Base-by-base conservation (phyloP, 2,329 filamentous ascomycete genomes). In the Neofusicoccum sp. region DNA sequence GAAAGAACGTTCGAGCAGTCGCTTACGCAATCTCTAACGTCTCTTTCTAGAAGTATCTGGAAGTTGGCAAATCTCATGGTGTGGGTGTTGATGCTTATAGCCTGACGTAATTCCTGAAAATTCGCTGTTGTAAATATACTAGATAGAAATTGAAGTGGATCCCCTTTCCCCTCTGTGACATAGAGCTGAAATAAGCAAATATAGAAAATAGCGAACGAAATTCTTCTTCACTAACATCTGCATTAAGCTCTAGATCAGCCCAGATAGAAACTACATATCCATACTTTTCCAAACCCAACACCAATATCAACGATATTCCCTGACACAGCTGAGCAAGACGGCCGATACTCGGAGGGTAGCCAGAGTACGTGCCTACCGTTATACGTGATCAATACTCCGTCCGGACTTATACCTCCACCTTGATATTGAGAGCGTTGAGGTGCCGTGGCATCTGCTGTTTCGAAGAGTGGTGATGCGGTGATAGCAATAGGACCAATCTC, bases 291-390 rank as follows among this genome's bases (percentile, higher is more conserved):
- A 48, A 60, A 62, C 38, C 48, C 47, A 62, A 44, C 16, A 53
- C 63, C 64, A 24, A 65, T 61, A 30, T 61, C 61, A 53, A 68
- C 41, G 4, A 6, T 64, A 9, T 58, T 63, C 43, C 65, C 61
- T 26, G 54, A 59, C 44, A 67, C 60, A 51, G 58, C 34, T 45
- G 61, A 67, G 33, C 58, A 62, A 28, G 51, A 63, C 16, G 64
- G 62, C 14, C 66, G 63, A 65, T 68, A 68, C 62, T 69, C 65
- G 59, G 60, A 63, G 12, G 66, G 66, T 54, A 69, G 33, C 63
- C 64, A 67, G 12, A 69, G 59, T 30, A 68, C 14, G 12, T 67
- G 65, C 48, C 66, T 45, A 20, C 56, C 60, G 38, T 60, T 51
- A 58, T 62, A 38, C 36, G 44, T 66, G 28, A 69, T 67, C 67